These are phyloP conservation scores for Candida nemodendra DNA, from an alignment of 805 yeast species.

Conservation along the genomic window DNA sequence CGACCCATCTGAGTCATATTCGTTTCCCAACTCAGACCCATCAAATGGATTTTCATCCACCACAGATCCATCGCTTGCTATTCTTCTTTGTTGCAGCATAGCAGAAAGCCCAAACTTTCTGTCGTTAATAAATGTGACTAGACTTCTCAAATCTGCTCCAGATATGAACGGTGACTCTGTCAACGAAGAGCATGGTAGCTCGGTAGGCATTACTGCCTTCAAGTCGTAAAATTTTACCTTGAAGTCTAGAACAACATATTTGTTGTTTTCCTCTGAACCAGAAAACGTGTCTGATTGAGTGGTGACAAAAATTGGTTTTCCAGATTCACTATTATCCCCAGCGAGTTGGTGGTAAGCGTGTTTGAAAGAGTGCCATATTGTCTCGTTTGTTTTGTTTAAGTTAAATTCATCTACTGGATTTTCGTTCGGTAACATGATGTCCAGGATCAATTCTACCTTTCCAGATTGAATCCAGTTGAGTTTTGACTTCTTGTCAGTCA, in stretches of 20 bases:
- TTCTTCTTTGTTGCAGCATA: background rate
- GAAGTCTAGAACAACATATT: slow-evolving; percentile 66
- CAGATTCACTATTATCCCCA: background rate
- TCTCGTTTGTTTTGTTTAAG: slow-evolving; percentile 13
- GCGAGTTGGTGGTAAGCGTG: slow-evolving; percentile 5
- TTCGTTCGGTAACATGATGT: slow-evolving; percentile 65
- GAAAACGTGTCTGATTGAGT: slow-evolving; percentile 13
- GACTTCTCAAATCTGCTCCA: slow-evolving; percentile 56
- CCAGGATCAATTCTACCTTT: slow-evolving; percentile 66
- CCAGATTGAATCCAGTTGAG: slow-evolving; percentile 76
- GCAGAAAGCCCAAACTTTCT: slow-evolving; percentile 33
- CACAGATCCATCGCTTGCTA: slow-evolving; percentile 10
- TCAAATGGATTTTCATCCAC: slow-evolving; percentile 28
- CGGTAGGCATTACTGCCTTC: slow-evolving; percentile 52
- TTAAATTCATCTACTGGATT: slow-evolving; percentile 29
- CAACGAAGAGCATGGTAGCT: slow-evolving; percentile 48
- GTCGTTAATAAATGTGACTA: slow-evolving; percentile 60
- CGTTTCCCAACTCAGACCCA: slow-evolving; percentile 28
- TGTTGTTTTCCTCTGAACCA: slow-evolving; percentile 30
- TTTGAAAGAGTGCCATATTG: slow-evolving; percentile 10
- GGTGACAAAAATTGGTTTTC: slow-evolving; percentile 1
- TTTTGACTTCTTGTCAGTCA: slow-evolving; percentile 36
- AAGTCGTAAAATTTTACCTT: slow-evolving; percentile 63
- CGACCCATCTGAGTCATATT: slow-evolving; percentile 21
- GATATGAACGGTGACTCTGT: slow-evolving; percentile 56